A percentile compares a stretch with the other conserved stretches of the same genome.
Conservation (phyloP, 345 rosid genomes). For the Erucastrum elatum region DNA sequence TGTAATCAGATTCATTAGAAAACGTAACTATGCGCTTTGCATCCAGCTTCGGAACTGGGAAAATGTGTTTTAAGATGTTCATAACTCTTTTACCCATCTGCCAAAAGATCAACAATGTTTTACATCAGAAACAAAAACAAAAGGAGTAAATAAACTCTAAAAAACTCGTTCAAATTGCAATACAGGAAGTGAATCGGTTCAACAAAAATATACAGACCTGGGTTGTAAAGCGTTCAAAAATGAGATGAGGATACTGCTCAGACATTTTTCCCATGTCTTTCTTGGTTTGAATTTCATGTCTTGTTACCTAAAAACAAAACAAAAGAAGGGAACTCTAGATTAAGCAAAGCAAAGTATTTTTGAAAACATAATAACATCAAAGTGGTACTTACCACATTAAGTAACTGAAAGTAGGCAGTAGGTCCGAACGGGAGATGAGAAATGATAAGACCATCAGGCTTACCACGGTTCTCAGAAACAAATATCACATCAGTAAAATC, state of each 20-base stretch:
- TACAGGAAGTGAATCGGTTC: slow-evolving; percentile 3
- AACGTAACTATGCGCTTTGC: slow-evolving; percentile 79
- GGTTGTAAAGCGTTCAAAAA: slow-evolving; percentile 73
- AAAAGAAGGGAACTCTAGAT: not conserved
- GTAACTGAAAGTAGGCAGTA: slow-evolving; percentile 86
- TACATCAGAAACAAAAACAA: not conserved
- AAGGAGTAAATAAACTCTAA: not conserved
- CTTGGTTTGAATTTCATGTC: slow-evolving; percentile 85
- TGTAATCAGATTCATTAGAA: slow-evolving; percentile 72
- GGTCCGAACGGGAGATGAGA: slow-evolving; percentile 96
- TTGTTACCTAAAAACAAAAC: slow-evolving; percentile 60
- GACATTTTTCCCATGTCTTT: slow-evolving; percentile 81
- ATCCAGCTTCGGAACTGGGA: slow-evolving; percentile 86
- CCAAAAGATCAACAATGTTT: slow-evolving; percentile 9
- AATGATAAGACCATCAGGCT: slow-evolving; percentile 78
- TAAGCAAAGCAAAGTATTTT: not conserved
- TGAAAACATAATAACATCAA: not conserved
- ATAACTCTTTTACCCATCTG: slow-evolving; percentile 82
- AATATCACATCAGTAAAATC: slow-evolving; percentile 89
- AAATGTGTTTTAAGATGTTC: slow-evolving; percentile 80
- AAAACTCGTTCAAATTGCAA: not conserved
- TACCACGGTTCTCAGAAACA: slow-evolving; percentile 90
- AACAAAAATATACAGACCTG: slow-evolving; percentile 48
- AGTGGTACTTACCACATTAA: slow-evolving; percentile 73
- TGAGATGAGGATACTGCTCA: slow-evolving; percentile 89